A percentile compares a stretch with the other conserved stretches of the same genome.
phyloP scores from a whole-genome alignment of 495 filamentous ascomycete species.

The Aspergillus steynii region DNA sequence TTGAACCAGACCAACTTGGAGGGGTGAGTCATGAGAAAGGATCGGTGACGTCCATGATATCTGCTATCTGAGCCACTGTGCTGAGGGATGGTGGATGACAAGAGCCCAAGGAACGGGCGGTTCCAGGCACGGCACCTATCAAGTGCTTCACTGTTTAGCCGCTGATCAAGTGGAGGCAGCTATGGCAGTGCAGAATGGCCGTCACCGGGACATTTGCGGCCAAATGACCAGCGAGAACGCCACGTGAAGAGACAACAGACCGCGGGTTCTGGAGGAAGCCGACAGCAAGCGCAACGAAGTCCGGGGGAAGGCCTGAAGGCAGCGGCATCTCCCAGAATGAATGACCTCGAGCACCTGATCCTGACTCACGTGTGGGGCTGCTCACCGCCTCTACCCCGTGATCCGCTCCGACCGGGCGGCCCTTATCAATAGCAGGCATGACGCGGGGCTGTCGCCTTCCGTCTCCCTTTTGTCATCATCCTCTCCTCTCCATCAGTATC shows the following conservation, averaged over 20 bases:
- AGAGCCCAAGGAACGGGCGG: not conserved
- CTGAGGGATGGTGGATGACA: not conserved
- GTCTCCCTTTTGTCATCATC: slow-evolving; percentile 23
- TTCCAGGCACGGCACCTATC: slow-evolving; percentile 7
- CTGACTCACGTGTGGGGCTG: slow-evolving; percentile 28
- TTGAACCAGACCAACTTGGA: not conserved
- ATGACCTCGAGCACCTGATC: slow-evolving; percentile 12
- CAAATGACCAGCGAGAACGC: not conserved
- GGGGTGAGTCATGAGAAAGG: not conserved
- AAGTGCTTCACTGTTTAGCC: slow-evolving; percentile 12
- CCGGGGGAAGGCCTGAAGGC: not conserved
- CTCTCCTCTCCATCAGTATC: slow-evolving; percentile 13
- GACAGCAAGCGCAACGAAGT: not conserved
- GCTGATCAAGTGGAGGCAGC: slow-evolving; percentile 26
- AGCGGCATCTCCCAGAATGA: not conserved
- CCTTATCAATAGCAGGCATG: slow-evolving; percentile 27
- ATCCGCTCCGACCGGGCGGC: slow-evolving; percentile 19
- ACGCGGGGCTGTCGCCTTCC: slow-evolving; percentile 31
- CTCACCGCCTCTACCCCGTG: slow-evolving; percentile 41
- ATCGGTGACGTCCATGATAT: not conserved
- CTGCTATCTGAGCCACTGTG: not conserved
- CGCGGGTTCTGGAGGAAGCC: too few species aligned
- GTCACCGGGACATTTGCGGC: not conserved
- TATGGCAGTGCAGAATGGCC: not conserved
- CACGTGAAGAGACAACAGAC: not conserved